Evolutionary conservation across 768 basidiomycete genomes (phyloP).

Genomic region (Tulasnella sp.): DNA sequence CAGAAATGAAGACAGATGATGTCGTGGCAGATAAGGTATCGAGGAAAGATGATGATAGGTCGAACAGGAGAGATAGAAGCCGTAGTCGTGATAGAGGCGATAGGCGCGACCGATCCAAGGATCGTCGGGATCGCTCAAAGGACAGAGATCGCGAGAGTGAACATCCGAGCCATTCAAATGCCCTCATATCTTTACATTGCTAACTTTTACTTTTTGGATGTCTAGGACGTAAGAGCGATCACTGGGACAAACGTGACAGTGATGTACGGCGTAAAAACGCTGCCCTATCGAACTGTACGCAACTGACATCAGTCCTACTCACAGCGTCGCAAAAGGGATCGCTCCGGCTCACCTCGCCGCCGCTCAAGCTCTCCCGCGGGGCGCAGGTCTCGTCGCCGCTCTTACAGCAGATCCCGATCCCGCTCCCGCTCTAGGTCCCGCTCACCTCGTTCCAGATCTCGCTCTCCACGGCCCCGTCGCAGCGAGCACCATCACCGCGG

Average conservation of each 20-base stretch:
- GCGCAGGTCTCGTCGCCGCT: constrained; percentile 20
- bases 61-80: constrained; percentile 30
- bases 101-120: constrained; percentile 29
- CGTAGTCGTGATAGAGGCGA: constrained; percentile 32
- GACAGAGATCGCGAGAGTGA: constrained; percentile 28
- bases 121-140: constrained; percentile 30
- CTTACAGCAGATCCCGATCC: constrained; percentile 20
- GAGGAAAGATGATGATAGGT: constrained; percentile 8
- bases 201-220: neutral
- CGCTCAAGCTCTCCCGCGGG: constrained; percentile 25
- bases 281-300: constrained; percentile 20
- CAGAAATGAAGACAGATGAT: constrained; percentile 73
- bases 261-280: constrained; percentile 42
- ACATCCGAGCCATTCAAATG: constrained; percentile 8
- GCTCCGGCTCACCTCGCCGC: constrained; percentile 40
- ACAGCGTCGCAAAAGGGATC: constrained; percentile 41
- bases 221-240: constrained; percentile 37
- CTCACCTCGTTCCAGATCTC: constrained; percentile 28
- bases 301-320: constrained; percentile 35
- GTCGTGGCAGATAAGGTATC: constrained; percentile 53
- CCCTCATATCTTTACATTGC: neutral
- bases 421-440: constrained; percentile 55
- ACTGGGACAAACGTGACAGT: constrained; percentile 70
- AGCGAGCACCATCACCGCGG: constrained; percentile 39
- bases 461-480: constrained; percentile 21